These are phyloP conservation scores for Nothophaeocryptopus gaeumannii DNA, from an alignment of 2,329 filamentous ascomycete species.

Conservation along the genomic window DNA sequence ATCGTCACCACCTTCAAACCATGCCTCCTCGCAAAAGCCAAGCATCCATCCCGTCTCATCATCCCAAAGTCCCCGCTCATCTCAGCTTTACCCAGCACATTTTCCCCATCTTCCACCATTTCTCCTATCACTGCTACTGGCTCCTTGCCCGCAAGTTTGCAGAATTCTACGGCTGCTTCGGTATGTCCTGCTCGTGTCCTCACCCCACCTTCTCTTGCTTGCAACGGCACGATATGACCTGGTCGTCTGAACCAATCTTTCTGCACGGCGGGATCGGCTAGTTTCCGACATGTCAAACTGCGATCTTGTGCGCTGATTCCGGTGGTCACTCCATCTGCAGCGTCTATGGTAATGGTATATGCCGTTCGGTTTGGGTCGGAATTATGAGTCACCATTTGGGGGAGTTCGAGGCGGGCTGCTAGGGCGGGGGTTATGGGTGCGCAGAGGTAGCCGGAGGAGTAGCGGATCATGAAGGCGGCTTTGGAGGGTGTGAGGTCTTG, in stretches of 20 bases:
- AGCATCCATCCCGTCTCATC: constrained; percentile 84
- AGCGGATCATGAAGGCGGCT: constrained; percentile 93
- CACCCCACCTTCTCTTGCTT: constrained; percentile 76
- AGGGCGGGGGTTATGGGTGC: constrained; percentile 71
- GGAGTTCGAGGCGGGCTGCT: constrained; percentile 69
- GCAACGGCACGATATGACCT: constrained; percentile 85
- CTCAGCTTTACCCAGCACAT: constrained; percentile 65
- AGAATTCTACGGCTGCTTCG: constrained; percentile 90
- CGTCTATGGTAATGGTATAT: constrained; percentile 88
- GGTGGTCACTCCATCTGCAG: constrained; percentile 70
- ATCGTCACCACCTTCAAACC: constrained; percentile 94
- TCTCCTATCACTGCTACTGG: constrained; percentile 84
- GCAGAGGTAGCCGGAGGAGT: constrained; percentile 88
- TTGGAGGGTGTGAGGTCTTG: constrained; percentile 79
- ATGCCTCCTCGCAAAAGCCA: constrained; percentile 83
- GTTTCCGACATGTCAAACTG: constrained; percentile 71
- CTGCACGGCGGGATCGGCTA: constrained; percentile 64
- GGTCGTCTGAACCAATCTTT: constrained; percentile 70
- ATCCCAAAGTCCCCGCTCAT: constrained; percentile 69
- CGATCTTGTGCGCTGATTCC: constrained; percentile 90
- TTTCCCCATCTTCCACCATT: constrained; percentile 80
- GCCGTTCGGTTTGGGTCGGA: constrained; percentile 83
- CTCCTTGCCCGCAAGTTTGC: constrained; percentile 73
- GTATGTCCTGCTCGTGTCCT: constrained; percentile 80
- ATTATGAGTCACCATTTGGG: constrained; percentile 81